These are phyloP conservation scores for Boeremia exigua DNA, from an alignment of 2,329 filamentous ascomycete species.

Conservation along the genomic window DNA sequence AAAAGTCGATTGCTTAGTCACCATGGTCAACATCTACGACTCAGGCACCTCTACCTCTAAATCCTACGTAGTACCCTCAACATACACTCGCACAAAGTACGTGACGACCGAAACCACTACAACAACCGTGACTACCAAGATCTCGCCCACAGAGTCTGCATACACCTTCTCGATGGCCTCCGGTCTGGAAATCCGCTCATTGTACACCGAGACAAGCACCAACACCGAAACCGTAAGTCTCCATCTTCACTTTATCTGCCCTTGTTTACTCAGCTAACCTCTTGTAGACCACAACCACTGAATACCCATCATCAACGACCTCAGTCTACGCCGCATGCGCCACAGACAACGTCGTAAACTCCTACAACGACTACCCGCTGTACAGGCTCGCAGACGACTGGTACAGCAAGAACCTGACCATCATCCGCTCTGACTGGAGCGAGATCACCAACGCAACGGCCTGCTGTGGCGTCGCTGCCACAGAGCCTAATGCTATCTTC, in stretches of 20 bases:
- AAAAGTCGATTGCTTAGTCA: conserved; percentile 13
- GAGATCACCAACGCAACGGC: conserved; percentile 7
- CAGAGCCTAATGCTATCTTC: conserved; percentile 5
- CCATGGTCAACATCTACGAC: conserved; percentile 10
- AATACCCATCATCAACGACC: conserved; percentile 4
- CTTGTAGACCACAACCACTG: conserved; percentile 8
- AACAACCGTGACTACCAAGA: conserved; percentile 6
- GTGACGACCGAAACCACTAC: conserved; percentile 10
- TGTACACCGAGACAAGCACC: conserved; percentile 10
- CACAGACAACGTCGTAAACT: conserved; percentile 9
- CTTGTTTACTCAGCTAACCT: neutral
- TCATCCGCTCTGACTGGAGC: conserved; percentile 11
- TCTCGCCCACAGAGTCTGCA: conserved; percentile 9
- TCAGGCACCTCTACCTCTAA: conserved; percentile 8
- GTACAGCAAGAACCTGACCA: conserved; percentile 14
- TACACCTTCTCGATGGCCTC: conserved; percentile 11
- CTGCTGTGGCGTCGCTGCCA: conserved; percentile 7
- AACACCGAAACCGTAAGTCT: conserved; percentile 2
- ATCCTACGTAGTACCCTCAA: conserved; percentile 9
- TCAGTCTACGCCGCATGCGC: conserved; percentile 12
- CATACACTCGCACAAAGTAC: conserved; percentile 12
- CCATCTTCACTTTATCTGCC: neutral
- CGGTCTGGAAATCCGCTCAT: conserved; percentile 1
- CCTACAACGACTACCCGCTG: conserved; percentile 2
- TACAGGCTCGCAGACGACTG: conserved; percentile 7